A percentile compares a stretch with the other conserved stretches of the same genome.
phyloP scores from a whole-genome alignment of 495 filamentous ascomycete genomes.

The Penicillium coffeae region DNA sequence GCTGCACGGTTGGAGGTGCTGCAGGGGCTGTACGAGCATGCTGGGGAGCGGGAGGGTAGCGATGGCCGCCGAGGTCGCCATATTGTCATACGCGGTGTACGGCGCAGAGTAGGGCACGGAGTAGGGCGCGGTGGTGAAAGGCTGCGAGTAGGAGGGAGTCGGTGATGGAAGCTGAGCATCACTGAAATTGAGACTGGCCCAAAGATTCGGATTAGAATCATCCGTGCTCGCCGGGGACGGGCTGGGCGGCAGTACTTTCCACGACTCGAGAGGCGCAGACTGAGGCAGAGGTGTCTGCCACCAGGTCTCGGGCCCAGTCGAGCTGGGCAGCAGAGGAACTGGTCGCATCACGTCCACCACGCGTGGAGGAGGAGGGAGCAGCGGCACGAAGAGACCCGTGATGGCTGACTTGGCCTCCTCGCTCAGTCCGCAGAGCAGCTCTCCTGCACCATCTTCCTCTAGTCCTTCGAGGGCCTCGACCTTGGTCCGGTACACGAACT shows the following conservation, averaged over 20 bases:
- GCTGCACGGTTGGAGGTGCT: constrained; percentile 51
- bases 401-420: constrained; percentile 91
- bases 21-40: constrained; percentile 67
- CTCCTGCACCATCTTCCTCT: constrained; percentile 95
- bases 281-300: constrained; percentile 61
- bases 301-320: constrained; percentile 71
- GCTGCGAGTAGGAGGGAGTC: constrained; percentile 74
- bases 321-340: constrained; percentile 80
- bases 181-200: constrained; percentile 72
- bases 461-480: constrained; percentile 89
- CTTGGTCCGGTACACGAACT: constrained; percentile 90
- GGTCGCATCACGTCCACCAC: constrained; percentile 89
- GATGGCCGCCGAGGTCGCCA: constrained; percentile 56
- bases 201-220: constrained; percentile 70
- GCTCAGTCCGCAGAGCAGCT: constrained; percentile 85
- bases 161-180: constrained; percentile 69
- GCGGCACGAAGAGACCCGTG: constrained; percentile 78
- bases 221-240: constrained; percentile 65
- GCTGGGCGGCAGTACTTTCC: constrained; percentile 91
- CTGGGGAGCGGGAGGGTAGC: constrained; percentile 83
- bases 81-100: constrained; percentile 66
- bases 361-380: constrained; percentile 89
- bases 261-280: constrained; percentile 76
- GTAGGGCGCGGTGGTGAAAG: constrained; percentile 68
- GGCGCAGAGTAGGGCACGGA: constrained; percentile 67